These are phyloP conservation scores for Daldinia grandis DNA, from an alignment of 495 filamentous ascomycete species.

Conservation along the genomic window DNA sequence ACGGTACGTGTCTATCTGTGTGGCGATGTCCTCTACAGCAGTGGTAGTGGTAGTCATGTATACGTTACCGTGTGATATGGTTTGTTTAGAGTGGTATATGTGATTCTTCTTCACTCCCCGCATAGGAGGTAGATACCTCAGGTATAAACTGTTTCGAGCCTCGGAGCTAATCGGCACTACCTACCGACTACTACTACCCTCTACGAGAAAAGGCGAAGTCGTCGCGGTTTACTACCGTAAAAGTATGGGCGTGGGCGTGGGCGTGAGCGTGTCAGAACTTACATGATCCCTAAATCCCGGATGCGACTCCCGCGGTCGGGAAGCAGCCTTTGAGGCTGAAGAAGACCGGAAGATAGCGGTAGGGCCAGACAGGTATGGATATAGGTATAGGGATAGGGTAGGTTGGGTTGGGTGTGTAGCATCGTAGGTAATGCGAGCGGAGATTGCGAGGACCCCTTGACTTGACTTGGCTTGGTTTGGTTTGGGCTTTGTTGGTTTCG, in stretches of 20 bases:
- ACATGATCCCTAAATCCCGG: not conserved
- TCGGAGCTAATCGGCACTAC: not conserved
- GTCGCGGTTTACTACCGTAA: not conserved
- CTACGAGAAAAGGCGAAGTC: not conserved
- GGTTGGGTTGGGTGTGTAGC: not conserved
- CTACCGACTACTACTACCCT: too few relatives aligned
- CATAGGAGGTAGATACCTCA: not conserved
- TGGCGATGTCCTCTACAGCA: not conserved
- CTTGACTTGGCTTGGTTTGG: not conserved
- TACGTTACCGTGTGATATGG: not conserved
- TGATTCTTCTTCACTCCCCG: not conserved
- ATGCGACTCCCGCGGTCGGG: not conserved
- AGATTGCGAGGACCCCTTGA: not conserved
- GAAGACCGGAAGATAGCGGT: constrained; percentile 1
- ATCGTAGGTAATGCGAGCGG: not conserved
- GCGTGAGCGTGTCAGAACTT: not conserved
- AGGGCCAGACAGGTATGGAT: not conserved
- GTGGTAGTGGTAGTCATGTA: not conserved
- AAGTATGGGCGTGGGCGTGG: too few relatives aligned
- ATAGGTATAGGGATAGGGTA: not conserved
- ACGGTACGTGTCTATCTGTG: not conserved
- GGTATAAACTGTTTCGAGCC: not conserved
- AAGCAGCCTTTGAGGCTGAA: not conserved
- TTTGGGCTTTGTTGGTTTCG: not conserved
- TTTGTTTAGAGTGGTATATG: not conserved